phyloP scores from a whole-genome alignment of 352 stramenopile genomes.

The Globisporangium cystogenes region DNA sequence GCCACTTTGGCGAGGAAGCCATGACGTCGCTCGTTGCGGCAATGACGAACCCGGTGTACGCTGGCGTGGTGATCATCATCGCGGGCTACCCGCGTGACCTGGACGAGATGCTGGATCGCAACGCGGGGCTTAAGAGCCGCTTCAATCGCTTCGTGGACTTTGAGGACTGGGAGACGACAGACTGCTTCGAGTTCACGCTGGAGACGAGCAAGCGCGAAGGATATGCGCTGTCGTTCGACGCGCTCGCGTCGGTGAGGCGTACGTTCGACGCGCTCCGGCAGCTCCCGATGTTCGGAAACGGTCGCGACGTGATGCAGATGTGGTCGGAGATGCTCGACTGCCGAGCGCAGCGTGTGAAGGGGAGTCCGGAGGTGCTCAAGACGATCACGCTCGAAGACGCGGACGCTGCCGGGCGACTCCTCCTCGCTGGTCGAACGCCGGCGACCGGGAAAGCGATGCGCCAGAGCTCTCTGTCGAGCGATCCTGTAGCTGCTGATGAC shows the following conservation, averaged over 20 bases:
- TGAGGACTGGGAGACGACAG: slow-evolving; percentile 75
- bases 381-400: slow-evolving; percentile 42
- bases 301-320: slow-evolving; percentile 58
- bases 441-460: slow-evolving; percentile 25
- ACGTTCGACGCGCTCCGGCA: slow-evolving; percentile 35
- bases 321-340: slow-evolving; percentile 61
- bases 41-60: slow-evolving; percentile 83
- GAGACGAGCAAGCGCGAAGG: slow-evolving; percentile 33
- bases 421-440: slow-evolving; percentile 37
- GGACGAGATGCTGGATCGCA: slow-evolving; percentile 85
- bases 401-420: slow-evolving; percentile 20
- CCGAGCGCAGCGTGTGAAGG: slow-evolving; percentile 53
- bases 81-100: slow-evolving; percentile 88
- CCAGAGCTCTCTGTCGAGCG: slow-evolving; percentile 6
- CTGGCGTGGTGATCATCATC: slow-evolving; percentile 87
- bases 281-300: slow-evolving; percentile 67
- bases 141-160: slow-evolving; percentile 90
- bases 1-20: slow-evolving; percentile 73
- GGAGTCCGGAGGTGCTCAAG: slow-evolving; percentile 32
- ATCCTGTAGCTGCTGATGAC: slow-evolving; percentile 2
- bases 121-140: slow-evolving; percentile 87
- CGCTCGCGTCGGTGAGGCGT: slow-evolving; percentile 18
- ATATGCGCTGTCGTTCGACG: slow-evolving; percentile 27
- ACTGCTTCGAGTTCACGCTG: slow-evolving; percentile 69
- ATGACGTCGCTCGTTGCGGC: slow-evolving; percentile 88